Evolutionary conservation across 2,329 filamentous ascomycete genomes (phyloP), one percentile per base, ranked within the genome.

Genomic region (Ceratocystiopsis sp.): DNA sequence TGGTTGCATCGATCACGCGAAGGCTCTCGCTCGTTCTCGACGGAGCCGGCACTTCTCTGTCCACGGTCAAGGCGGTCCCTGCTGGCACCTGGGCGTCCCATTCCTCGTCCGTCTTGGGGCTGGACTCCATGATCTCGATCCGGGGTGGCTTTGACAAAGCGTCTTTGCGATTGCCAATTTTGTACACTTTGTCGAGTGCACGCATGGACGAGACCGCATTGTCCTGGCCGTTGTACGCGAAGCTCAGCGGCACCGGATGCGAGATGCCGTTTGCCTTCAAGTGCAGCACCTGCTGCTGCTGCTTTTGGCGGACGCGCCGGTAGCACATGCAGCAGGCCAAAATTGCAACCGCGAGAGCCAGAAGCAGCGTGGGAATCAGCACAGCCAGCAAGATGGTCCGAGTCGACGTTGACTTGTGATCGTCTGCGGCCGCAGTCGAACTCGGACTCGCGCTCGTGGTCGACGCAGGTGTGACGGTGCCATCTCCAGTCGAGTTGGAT

Each of bases 281-380:
- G 6, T 45, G 35, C 37, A 50, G 14, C 46, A 47, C 18, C 43
- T 36, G 25, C 45, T 17, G 45, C 38, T 19, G 41, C 42, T 36
- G 47, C 37, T 52, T 49, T 13, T 49, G 51, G 29, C 54, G 51
- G 29, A 54, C 51, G n/a, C 53, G 51, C 35, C 54, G 53, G 11
- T 52, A 57, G 43, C 53, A 57, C 25, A 57, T 48, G 40, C 49
- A 51, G 38, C 32, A 37, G 0, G 45, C 42, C 2, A 58, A 51
- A 16, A 60, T 48, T 10, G 60, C 46, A 5, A 62, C 46, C 0
- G 59, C 48, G 12, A 63, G 44, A 17, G 59, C 52, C 1, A 67
- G 48, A 14, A 68, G 49, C 3, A 65, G 46, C 16, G 63, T 53
- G 0, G 66, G 66, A 3, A 70, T 54, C 3, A 69, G 57, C 3